phyloP scores from a whole-genome alignment of 768 basidiomycete species.

The Tricholoma bakamatsutake region DNA sequence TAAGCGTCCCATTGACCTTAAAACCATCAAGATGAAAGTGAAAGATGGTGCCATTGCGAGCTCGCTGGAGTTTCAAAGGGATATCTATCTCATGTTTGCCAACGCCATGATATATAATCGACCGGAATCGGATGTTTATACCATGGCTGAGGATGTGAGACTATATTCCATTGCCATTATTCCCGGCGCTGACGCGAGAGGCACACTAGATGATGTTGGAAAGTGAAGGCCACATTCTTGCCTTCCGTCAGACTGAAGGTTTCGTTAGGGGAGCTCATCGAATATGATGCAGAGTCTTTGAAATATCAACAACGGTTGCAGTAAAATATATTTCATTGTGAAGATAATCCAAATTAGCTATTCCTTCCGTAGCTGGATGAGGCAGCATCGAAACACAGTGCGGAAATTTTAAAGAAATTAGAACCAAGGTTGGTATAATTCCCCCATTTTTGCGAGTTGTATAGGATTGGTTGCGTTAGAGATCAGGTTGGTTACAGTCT shows the following conservation, averaged over 20 bases:
- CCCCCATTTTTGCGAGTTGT: constrained; percentile 80
- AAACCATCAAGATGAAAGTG: constrained; percentile 82
- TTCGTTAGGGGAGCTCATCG: constrained; percentile 42
- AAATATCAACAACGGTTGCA: neutral
- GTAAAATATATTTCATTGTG: constrained; percentile 1
- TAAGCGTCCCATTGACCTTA: constrained; percentile 92
- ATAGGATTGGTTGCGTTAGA: constrained; percentile 83
- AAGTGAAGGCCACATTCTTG: constrained; percentile 59
- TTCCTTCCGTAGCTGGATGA: constrained; percentile 1
- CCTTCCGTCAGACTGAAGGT: constrained; percentile 75
- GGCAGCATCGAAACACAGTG: constrained; percentile 4
- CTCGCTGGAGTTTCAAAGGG: constrained; percentile 84
- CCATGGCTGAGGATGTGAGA: constrained; percentile 88
- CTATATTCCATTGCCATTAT: neutral
- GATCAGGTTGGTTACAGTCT: constrained; percentile 79
- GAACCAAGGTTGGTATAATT: constrained; percentile 85
- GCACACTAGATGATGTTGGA: constrained; percentile 65
- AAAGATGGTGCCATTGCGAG: constrained; percentile 79
- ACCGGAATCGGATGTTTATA: constrained; percentile 77
- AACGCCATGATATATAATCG: constrained; percentile 98
- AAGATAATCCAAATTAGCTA: neutral
- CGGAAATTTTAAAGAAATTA: constrained; percentile 25
- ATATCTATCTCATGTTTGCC: constrained; percentile 90
- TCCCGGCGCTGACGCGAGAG: neutral
- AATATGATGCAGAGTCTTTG: constrained; percentile 11